phyloP scores from a whole-genome alignment of 495 filamentous ascomycete species.

The Corynascus novoguineensis region DNA sequence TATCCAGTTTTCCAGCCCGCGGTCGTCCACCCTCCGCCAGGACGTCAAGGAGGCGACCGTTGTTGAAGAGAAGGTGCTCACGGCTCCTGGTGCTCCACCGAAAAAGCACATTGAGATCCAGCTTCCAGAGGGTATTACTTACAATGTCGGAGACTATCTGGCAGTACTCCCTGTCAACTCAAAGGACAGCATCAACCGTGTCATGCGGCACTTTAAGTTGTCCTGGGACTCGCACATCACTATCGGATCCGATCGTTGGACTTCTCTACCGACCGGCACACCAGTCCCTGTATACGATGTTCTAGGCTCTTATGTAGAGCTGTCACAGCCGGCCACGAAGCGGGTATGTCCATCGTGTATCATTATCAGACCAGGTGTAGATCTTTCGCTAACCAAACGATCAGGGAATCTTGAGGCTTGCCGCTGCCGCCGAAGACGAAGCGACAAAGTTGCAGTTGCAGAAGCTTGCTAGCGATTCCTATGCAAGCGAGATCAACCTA shows the following conservation, averaged over 20 bases:
- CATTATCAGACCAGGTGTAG: not conserved
- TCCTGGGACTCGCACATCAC: conserved; percentile 57
- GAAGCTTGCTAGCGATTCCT: conserved; percentile 44
- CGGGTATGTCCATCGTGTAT: conserved; percentile 27
- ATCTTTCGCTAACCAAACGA: not conserved
- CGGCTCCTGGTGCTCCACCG: conserved; percentile 48
- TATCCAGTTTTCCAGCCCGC: conserved; percentile 54
- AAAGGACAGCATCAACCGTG: conserved; percentile 50
- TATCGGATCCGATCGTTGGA: conserved; percentile 40
- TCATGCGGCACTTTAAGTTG: conserved; percentile 47
- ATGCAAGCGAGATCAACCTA: conserved; percentile 47
- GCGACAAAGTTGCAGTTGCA: conserved; percentile 39
- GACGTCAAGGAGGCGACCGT: conserved; percentile 61
- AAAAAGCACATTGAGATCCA: conserved; percentile 64
- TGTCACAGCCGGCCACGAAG: conserved; percentile 61
- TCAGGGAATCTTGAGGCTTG: conserved; percentile 44
- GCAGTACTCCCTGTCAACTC: conserved; percentile 68
- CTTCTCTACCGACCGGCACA: conserved; percentile 52
- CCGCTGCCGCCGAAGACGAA: conserved; percentile 38
- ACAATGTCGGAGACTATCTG: conserved; percentile 70
- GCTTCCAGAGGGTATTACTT: conserved; percentile 59
- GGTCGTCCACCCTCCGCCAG: conserved; percentile 58
- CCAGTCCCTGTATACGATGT: conserved; percentile 58
- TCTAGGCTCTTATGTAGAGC: conserved; percentile 65
- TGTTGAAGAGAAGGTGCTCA: conserved; percentile 50